These are phyloP conservation scores for Mimosa bimucronata DNA, from an alignment of 306 rosid genomes.

Conservation along the genomic window DNA sequence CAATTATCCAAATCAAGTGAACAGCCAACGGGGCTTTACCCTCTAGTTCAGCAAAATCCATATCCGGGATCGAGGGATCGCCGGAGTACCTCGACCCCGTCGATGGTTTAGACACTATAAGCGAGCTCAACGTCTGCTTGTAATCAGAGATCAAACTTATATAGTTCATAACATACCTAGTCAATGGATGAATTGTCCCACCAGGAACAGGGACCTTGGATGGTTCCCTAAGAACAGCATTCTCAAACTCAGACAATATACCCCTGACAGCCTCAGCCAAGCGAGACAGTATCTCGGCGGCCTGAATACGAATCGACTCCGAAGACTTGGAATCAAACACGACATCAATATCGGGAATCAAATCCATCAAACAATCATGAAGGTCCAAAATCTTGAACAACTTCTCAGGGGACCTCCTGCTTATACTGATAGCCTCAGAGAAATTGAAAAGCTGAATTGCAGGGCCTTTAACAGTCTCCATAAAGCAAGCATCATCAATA, in stretches of 20 bases:
- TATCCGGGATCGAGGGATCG: constrained; percentile 82
- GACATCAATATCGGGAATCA: constrained; percentile 83
- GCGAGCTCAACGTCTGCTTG: constrained; percentile 78
- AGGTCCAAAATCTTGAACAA: constrained; percentile 89
- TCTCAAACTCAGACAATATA: constrained; percentile 89
- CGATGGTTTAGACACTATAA: constrained; percentile 90
- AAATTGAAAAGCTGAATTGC: constrained; percentile 92
- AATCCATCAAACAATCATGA: constrained; percentile 83
- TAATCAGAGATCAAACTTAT: constrained; percentile 91
- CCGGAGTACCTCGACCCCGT: constrained; percentile 80
- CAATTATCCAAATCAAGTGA: constrained; percentile 97
- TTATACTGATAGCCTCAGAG: constrained; percentile 89
- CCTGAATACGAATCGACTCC: constrained; percentile 81
- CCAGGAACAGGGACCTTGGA: constrained; percentile 93
- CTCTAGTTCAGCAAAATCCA: constrained; percentile 87
- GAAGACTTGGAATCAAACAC: constrained; percentile 91
- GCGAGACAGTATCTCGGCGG: constrained; percentile 88
- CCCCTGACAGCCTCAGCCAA: constrained; percentile 97
- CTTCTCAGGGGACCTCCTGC: constrained; percentile 93
- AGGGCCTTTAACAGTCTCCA: constrained; percentile 94
- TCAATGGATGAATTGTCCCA: constrained; percentile 95
- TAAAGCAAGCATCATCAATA: constrained; percentile 88
- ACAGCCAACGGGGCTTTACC: constrained; percentile 80
- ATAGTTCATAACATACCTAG: constrained; percentile 97
- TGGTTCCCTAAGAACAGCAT: constrained; percentile 88